Evolutionary conservation across 495 filamentous ascomycete species (phyloP), one percentile per base, ranked within the genome.

Genomic region (Penicillium samsonianum): DNA sequence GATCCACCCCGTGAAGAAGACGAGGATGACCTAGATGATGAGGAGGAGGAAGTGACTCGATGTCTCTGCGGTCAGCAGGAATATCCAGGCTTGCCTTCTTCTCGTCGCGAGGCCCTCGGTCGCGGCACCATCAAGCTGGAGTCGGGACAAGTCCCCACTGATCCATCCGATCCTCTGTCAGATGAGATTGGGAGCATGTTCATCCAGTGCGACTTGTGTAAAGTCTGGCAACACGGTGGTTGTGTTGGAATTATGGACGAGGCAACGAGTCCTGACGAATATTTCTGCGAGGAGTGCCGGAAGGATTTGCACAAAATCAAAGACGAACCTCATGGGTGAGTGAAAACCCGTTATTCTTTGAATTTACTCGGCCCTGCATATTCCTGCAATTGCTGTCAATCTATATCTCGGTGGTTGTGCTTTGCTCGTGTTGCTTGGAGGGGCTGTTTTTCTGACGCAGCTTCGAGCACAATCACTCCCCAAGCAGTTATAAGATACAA

Each of bases 171-270:
- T 50, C 37, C 70, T 17, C 74, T 90, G 46, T 82, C 87, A 26
- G 92, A 98, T 64, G 93, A 96, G 45, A 79, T 90, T 47, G 93
- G 94, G 37, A 92, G 93, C 16, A 87, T 98, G 72, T 99, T 96
- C 71, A 92, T 99, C 58, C 94, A 98, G 77, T 99, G 94, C 83
- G 94, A 99, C 72, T 78, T 84, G 47, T 99, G 94, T 76, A 95
- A 96, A 70, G 94, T 97, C 53, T 99, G 94, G 94, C 94, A 99
- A 67, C 94, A 99, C 65, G 95, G 94, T 67, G 92, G 91, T 55
- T 99, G 94, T 74, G 95, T 99, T 49, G 94, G 94, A 37, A 96
- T 99, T 62, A 92, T 91, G 81, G 91, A 96, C 59, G 91, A 93
- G 70, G 87, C 89, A 52, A 86, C 86, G 69, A 93, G 88, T 67